Base-by-base conservation (phyloP, 805 yeast genomes). In the Komagataella pseudopastoris region DNA sequence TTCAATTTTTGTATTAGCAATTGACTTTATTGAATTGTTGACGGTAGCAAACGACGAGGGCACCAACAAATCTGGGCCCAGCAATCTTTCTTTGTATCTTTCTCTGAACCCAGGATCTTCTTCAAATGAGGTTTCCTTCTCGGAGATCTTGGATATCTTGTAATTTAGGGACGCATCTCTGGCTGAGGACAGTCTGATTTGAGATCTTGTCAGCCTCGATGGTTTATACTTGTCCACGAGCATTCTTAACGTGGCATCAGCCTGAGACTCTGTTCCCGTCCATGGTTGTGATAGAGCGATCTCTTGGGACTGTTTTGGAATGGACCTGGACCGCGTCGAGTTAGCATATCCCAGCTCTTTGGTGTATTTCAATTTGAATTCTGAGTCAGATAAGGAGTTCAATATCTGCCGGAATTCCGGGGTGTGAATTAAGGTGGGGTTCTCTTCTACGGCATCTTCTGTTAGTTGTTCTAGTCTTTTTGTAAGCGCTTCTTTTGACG, bases 1-100 rank as follows among this genome's bases (percentile, higher is more conserved):
- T 58, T 81, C 88, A 23, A 89, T 87, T 49, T 80, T 70, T 44
- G 81, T 80, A 58, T 85, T 88, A 0, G 96, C 96, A 50, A 88
- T 58, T 0, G 88, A 76, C 47, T 74, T 76, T 23, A 85, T 77
- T 53, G 78, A 62, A 36, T 77, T 82, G 49, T 77, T 66, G 4
- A 77, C 65, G 0, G 74, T 60, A 0, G 71, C 60, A 24, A 76
- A 68, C 3, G 72, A 64, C 22, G 72, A 66, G 7, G 71, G 63
- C 23, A 71, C 63, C 12, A 79, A 64, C 66, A 74, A 70, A 12
- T 76, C 64, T 0, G 85, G 84, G 0, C 85, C 84, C 6, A 78
- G 60, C 23, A 86, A 71, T 51, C 80, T 67, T 60, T 85, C 93
- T 44, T 74, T 75, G 59, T 85, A 85, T 57, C 80, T 58, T 50